Percentiles rank a stretch among this genome's conserved stretches.
Evolutionary conservation across 2,329 filamentous ascomycete species (phyloP).

Genomic region (Botrytis porri): DNA sequence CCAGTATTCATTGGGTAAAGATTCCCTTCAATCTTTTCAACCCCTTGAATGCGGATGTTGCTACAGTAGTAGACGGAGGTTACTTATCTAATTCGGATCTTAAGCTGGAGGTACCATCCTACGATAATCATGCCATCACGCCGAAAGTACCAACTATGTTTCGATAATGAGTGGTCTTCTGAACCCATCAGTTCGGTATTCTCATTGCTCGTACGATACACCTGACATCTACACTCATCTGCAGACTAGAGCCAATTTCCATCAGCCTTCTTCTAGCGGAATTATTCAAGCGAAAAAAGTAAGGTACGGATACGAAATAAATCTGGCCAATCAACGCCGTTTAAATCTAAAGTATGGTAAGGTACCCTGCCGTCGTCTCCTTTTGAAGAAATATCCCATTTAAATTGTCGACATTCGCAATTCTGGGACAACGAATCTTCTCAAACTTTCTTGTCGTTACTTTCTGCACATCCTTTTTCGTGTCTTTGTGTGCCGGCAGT

Average conservation of each 20-base stretch:
- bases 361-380: conserved; percentile 7
- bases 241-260: background rate
- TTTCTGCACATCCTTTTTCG: background rate
- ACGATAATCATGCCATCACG: conserved; percentile 5
- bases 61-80: background rate
- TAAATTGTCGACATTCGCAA: conserved; percentile 17
- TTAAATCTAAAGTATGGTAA: conserved; percentile 6
- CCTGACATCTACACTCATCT: background rate
- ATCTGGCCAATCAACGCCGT: conserved; percentile 8
- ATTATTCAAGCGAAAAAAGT: conserved; percentile 7
- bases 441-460: background rate
- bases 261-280: background rate
- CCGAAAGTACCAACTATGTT: background rate
- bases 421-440: background rate
- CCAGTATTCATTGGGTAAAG: background rate
- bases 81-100: background rate
- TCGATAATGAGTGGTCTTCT: conserved; percentile 6
- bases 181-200: background rate
- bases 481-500: conserved; percentile 8
- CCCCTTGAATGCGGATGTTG: background rate
- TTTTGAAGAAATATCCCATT: conserved; percentile 19
- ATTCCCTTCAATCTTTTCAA: background rate
- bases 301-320: conserved; percentile 15
- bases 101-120: background rate
- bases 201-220: conserved; percentile 12